Conservation (phyloP, 2,329 filamentous ascomycete genomes). For the Didymella lethalis region DNA sequence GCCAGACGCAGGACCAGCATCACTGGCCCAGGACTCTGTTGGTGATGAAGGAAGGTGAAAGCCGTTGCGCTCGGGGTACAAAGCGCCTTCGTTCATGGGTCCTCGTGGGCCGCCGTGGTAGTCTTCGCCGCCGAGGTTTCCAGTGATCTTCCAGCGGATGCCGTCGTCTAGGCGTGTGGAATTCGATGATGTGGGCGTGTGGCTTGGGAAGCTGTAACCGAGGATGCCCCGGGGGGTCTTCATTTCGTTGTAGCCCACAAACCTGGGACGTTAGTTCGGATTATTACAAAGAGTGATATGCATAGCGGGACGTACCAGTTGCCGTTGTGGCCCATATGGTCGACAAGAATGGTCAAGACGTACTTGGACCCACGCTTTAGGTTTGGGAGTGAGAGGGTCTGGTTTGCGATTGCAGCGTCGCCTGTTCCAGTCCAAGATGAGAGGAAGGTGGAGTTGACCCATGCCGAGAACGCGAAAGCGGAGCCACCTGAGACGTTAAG, state of each 20-base stretch:
- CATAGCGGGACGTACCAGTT: constrained; percentile 49
- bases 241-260: constrained; percentile 58
- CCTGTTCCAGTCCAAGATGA: constrained; percentile 68
- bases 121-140: constrained; percentile 69
- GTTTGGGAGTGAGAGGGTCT: constrained; percentile 63
- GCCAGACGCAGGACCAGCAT: constrained; percentile 52
- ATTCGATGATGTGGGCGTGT: constrained; percentile 42
- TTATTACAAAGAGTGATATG: neutral
- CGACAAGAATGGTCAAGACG: constrained; percentile 72
- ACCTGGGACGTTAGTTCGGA: constrained; percentile 35
- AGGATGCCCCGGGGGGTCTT: constrained; percentile 68
- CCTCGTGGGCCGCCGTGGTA: constrained; percentile 66
- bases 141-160: constrained; percentile 70
- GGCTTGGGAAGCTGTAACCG: constrained; percentile 62
- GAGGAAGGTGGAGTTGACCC: constrained; percentile 68
- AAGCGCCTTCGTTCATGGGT: constrained; percentile 69
- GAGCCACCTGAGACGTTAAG: constrained; percentile 67
- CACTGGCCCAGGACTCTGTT: constrained; percentile 51
- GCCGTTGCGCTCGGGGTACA: constrained; percentile 68
- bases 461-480: constrained; percentile 71
- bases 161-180: constrained; percentile 37
- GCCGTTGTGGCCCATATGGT: constrained; percentile 74
- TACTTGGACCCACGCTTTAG: constrained; percentile 62
- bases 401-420: constrained; percentile 57
- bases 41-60: constrained; percentile 63